Base-by-base conservation (phyloP, 306 rosid genomes). In the Ziziphus jujuba region DNA sequence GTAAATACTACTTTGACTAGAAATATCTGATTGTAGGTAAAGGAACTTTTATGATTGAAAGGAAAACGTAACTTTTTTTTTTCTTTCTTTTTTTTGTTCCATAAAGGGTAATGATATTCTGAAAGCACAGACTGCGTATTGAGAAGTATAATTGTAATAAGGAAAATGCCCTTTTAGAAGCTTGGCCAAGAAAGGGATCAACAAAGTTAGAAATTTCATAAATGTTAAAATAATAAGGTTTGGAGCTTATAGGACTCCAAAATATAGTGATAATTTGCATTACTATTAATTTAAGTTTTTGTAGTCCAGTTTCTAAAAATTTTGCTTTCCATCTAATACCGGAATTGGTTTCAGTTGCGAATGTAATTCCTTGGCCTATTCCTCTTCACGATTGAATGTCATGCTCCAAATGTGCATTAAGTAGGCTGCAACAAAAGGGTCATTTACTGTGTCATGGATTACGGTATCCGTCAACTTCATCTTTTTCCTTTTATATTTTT, bases 31-130 rank as follows among this genome's bases (percentile, higher is more conserved):
- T 31, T 54, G 57, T 63, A 33, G 59, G 31, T 43, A 40, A 63
- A 56, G 80, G 64, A 61, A 50, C 75, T 48, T 43, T 5, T 38
- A 12, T 40, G 50, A n/a, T 12, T n/a, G 21, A 15, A 33, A 56
- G 21, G 62, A 21, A 49, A 61, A 61, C 50, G 68, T 52, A 48
- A 31, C 63, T 56, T 67, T 57, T 50, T 21, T n/a, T n/a, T n/a
- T n/a, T n/a, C n/a, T n/a, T n/a, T n/a, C n/a, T n/a, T n/a, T n/a
- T n/a, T n/a, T 4, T 28, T 28, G 2, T 28, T 28, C 59, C 12
- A 13, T 16, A 24, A 50, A 64, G n/a, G 73, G 44, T 15, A 72
- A 69, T n/a, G n/a, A n/a, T 57, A 24, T 59, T 40, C 5, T 68
- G 9, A 57, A 71, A 24, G 74, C 63, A 40, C 70, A 70, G 56